These are phyloP conservation scores for Anthracocystis setariae DNA, from an alignment of 1,284 basidiomycete species.

Conservation along the genomic window DNA sequence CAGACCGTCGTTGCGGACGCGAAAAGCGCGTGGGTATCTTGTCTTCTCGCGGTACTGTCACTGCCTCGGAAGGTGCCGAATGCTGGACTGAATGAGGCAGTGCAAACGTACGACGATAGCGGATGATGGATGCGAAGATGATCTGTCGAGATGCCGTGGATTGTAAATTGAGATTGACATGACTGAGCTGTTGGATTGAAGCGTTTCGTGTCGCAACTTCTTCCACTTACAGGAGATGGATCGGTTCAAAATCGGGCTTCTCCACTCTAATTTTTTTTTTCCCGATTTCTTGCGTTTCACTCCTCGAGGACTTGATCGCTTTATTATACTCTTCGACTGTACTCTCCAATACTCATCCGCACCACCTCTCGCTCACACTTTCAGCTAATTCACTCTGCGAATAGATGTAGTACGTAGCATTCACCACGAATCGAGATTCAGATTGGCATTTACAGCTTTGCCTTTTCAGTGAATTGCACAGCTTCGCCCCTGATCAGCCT, in stretches of 20 bases:
- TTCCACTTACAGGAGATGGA: conserved; percentile 8
- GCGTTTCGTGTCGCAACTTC: conserved; percentile 3
- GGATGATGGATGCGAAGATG: neutral
- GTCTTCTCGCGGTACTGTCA: too few relatives aligned
- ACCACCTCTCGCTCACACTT: neutral
- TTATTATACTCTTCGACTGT: too few relatives aligned
- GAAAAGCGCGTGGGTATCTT: too few relatives aligned
- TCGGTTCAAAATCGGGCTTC: neutral
- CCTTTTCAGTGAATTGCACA: conserved; percentile 33
- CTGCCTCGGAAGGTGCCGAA: neutral
- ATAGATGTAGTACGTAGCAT: neutral
- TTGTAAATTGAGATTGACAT: too few relatives aligned
- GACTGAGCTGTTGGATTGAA: neutral
- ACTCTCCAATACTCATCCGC: too few relatives aligned
- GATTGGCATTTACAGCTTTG: conserved; percentile 22
- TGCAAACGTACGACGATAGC: neutral
- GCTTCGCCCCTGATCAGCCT: conserved; percentile 52
- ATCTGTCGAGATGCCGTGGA: too few relatives aligned
- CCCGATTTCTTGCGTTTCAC: neutral
- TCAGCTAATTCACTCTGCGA: neutral
- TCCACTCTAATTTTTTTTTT: too few relatives aligned
- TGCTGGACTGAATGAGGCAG: neutral
- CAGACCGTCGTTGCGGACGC: neutral
- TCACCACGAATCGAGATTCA: too few relatives aligned
- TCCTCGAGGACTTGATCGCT: too few relatives aligned